These are phyloP conservation scores for Acephala macrosclerotiorum DNA, from an alignment of 2,329 filamentous ascomycete genomes.

Conservation along the genomic window DNA sequence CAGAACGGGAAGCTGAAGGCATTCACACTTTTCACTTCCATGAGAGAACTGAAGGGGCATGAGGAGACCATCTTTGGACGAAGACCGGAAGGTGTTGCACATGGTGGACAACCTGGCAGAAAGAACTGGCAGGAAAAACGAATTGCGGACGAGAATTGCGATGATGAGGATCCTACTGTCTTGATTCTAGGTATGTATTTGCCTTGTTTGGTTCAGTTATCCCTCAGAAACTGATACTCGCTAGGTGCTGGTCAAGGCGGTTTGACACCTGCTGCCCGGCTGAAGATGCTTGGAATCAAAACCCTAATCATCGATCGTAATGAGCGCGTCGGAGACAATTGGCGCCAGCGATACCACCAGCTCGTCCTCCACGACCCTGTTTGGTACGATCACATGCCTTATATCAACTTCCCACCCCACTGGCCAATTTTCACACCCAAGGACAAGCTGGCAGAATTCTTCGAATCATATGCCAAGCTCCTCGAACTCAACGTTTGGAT, in stretches of 20 bases:
- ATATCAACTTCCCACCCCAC: conserved; percentile 66
- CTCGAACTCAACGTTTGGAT: conserved; percentile 76
- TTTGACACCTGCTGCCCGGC: conserved; percentile 61
- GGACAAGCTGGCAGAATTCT: conserved; percentile 74
- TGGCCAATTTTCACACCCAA: conserved; percentile 78
- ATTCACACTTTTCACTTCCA: conserved; percentile 67
- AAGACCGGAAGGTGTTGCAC: conserved; percentile 62
- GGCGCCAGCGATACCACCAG: conserved; percentile 65
- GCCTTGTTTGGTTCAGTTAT: background rate
- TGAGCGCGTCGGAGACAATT: conserved; percentile 67
- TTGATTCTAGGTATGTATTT: conserved; percentile 62
- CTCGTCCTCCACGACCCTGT: conserved; percentile 75
- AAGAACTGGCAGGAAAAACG: conserved; percentile 68
- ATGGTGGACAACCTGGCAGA: conserved; percentile 57
- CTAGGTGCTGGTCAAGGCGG: conserved; percentile 67
- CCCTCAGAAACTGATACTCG: background rate
- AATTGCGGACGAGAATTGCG: conserved; percentile 54
- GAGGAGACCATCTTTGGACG: conserved; percentile 56
- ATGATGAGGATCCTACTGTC: conserved; percentile 57
- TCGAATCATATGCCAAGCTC: conserved; percentile 68
- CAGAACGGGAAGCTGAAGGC: conserved; percentile 60
- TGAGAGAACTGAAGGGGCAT: conserved; percentile 60
- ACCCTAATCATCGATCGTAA: conserved; percentile 66
- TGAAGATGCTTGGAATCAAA: conserved; percentile 64
- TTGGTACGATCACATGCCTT: conserved; percentile 64